Percentiles rank a stretch among this genome's conserved stretches.
phyloP scores from a whole-genome alignment of 1,284 basidiomycete genomes.

The Melampsora larici-populina region DNA sequence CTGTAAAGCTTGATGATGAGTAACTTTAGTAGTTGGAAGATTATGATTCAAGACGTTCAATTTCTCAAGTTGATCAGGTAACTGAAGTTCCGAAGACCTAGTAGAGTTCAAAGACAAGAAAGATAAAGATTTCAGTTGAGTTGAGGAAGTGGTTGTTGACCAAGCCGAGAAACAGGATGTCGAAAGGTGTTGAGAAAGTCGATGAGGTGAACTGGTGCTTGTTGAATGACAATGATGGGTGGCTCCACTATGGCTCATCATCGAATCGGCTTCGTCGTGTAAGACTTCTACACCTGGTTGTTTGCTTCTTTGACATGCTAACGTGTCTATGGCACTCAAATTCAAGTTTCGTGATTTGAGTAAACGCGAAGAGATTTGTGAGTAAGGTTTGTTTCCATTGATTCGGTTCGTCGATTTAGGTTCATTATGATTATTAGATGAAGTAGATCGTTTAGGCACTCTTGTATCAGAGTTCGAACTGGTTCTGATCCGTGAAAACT shows the following conservation, averaged over 20 bases:
- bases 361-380: conserved; percentile 12
- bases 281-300: not conserved
- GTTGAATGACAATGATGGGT: not conserved
- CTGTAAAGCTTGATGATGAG: no score
- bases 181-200: not conserved
- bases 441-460: not conserved
- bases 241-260: not conserved
- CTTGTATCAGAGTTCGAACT: no score
- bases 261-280: not conserved
- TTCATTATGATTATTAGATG: not conserved
- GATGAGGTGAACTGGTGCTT: not conserved
- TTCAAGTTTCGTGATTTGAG: conserved; percentile 33
- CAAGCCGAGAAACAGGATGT: conserved; percentile 24
- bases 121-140: not conserved
- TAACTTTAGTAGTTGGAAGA: no score
- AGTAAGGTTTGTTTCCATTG: not conserved
- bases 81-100: no score
- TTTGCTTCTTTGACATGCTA: conserved; percentile 4
- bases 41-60: no score
- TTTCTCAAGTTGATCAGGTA: no score
- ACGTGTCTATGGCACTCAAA: conserved; percentile 12
- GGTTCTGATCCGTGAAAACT: not conserved
- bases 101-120: no score
- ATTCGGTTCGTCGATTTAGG: not conserved
- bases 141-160: conserved; percentile 23